Evolutionary conservation across 305 asterid species (phyloP).

Genomic region (Nicotiana rustica): DNA sequence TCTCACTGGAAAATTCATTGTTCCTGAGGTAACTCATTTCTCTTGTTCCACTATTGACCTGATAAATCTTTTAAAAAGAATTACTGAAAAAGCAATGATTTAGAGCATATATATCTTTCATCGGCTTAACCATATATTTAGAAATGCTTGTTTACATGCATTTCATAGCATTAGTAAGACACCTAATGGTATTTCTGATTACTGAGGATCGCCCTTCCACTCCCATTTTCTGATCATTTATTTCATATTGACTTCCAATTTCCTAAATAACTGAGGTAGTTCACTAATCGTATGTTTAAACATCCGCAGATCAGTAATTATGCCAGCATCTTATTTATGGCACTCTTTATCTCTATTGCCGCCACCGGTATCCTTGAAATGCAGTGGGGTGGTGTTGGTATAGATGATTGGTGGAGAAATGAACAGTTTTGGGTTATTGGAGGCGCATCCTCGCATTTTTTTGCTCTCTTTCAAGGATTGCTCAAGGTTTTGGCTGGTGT

Average conservation of each 20-base stretch:
- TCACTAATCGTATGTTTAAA: slow-evolving; percentile 7
- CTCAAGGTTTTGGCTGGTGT: slow-evolving; percentile 91
- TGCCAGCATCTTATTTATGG: slow-evolving; percentile 74
- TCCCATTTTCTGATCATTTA: neutral
- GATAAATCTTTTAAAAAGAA: neutral
- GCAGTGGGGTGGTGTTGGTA: slow-evolving; percentile 91
- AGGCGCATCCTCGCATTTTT: slow-evolving; percentile 84
- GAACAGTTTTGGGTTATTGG: slow-evolving; percentile 98
- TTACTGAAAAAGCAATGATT: neutral
- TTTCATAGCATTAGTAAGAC: neutral
- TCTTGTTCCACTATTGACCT: slow-evolving; percentile 2
- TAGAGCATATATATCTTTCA: neutral
- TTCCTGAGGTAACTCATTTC: slow-evolving; percentile 69
- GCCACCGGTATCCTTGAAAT: slow-evolving; percentile 85
- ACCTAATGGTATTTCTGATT: slow-evolving; percentile 2
- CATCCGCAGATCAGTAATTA: slow-evolving; percentile 75
- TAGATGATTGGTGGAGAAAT: slow-evolving; percentile 97
- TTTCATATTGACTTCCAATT: neutral
- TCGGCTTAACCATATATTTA: neutral
- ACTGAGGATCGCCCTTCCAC: neutral
- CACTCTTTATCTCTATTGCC: slow-evolving; percentile 80
- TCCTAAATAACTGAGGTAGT: neutral
- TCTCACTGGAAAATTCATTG: slow-evolving; percentile 80
- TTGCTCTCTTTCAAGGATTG: slow-evolving; percentile 89
- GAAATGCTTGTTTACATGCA: neutral